Base-by-base conservation (phyloP, 1,139 yeast species). In the Geotrichum bryndzae region DNA sequence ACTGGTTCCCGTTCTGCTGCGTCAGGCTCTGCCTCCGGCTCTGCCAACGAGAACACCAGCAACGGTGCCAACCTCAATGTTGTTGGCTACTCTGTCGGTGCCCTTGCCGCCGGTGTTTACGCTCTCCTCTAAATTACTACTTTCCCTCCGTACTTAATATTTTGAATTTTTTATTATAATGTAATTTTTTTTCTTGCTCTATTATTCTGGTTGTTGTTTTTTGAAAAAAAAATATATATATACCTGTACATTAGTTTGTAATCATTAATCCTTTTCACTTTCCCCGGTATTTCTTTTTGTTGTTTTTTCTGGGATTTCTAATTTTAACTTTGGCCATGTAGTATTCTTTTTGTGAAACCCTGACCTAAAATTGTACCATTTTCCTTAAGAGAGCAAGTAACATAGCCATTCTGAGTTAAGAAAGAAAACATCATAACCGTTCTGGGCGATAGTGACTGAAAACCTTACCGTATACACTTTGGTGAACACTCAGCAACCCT, bases 31-130 rank as follows among this genome's bases (percentile, higher is more conserved):
- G 51, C 51, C 25, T 38, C 45, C 57, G 5, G 54, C 53, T 3
- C 48, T 53, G 23, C 59, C 41, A 29, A 54, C 33, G 53, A 13
- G 1, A 13, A 33, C 27, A n/a, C 58, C 3, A 35, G 25, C 59
- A 52, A 27, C 31, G 54, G 27, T 23, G 27, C 23, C 35, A 15
- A 18, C 33, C 18, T 15, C 33, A 33, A 51, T 6, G 38, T 51
- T 29, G 59, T 45, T 23, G 59, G 51, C 7, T 48, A 6, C 11
- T 18, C 38, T 59, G 7, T 53, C 56, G 63, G 59, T 45, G 60
- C 61, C 33, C 4, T 59, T 33, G 60, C 58, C 46, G 61, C 59
- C 18, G 59, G 58, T 18, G 31, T 48, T n/a, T 55, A 27, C 31
- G 58, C 58, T 23, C 58, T 55, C 46, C 45, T 55, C 48, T 55